Conservation (phyloP, 106 monocot genomes). For the Xerophyta viscosa region DNA sequence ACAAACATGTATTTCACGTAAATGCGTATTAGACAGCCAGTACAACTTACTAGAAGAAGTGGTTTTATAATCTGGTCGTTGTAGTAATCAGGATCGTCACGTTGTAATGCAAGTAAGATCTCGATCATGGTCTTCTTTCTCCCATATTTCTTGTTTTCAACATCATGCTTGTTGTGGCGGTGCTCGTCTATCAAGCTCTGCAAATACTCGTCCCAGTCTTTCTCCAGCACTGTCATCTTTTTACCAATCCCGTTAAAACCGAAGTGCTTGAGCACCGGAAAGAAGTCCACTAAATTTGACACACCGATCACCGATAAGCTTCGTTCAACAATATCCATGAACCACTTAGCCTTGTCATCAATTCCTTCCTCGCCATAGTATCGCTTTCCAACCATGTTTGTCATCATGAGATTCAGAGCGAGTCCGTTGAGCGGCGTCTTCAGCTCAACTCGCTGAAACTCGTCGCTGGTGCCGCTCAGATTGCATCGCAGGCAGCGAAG, state of each 20-base stretch:
- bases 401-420: slow-evolving; percentile 7
- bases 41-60: neutral
- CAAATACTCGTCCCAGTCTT: neutral
- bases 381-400: neutral
- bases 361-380: neutral
- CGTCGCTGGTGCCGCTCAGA: too few relatives aligned
- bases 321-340: neutral
- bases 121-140: neutral
- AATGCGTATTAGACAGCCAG: too few relatives aligned
- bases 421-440: neutral
- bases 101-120: neutral
- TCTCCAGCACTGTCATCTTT: neutral
- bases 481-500: neutral
- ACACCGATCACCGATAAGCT: neutral
- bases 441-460: neutral
- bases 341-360: neutral
- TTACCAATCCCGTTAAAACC: neutral
- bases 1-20: too few relatives aligned
- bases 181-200: slow-evolving; percentile 1
- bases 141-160: neutral
- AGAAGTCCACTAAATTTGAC: slow-evolving; percentile 1
- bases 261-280: neutral
- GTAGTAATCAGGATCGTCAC: neutral
- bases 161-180: too few relatives aligned
- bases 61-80: slow-evolving; percentile 6